phyloP scores from a whole-genome alignment of 129 eudicot species.

The Calendula officinalis region DNA sequence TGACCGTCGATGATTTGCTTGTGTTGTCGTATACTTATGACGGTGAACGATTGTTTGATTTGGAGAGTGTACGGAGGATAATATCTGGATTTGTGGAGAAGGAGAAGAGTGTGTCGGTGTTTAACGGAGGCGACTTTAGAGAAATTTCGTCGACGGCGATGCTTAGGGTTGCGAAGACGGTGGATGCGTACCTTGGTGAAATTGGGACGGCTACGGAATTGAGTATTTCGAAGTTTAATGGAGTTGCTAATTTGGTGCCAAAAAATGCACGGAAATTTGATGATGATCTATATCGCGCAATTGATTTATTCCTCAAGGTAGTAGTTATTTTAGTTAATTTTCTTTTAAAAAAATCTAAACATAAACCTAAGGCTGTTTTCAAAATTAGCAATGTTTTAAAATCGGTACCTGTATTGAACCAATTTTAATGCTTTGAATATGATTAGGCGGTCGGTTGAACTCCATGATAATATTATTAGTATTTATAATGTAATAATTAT shows the following conservation, averaged over 20 bases:
- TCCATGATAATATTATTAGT: no score
- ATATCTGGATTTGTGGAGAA: conserved; percentile 78
- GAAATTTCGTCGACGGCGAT: conserved; percentile 69
- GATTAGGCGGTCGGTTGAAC: no score
- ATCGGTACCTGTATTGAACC: no score
- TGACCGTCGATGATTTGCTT: conserved; percentile 77
- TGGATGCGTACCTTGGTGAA: conserved; percentile 90
- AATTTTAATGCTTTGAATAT: no score
- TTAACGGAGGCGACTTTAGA: conserved; percentile 75
- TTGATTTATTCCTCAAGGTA: conserved; percentile 90
- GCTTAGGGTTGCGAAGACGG: conserved; percentile 84
- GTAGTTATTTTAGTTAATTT: no score
- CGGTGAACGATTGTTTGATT: conserved; percentile 78
- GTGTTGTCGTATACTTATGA: conserved; percentile 76
- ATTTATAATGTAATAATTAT: no score
- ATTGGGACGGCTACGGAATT: conserved; percentile 64
- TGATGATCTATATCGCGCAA: conserved; percentile 93
- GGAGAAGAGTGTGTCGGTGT: conserved; percentile 89
- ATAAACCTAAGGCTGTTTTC: no score
- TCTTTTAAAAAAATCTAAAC: not conserved
- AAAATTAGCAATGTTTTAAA: no score
- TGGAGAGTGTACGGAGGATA: conserved; percentile 86
- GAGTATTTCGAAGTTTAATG: conserved; percentile 82
- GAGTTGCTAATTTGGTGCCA: conserved; percentile 82
- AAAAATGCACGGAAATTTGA: conserved; percentile 74